Evolutionary conservation across 2,329 filamentous ascomycete genomes (phyloP), one percentile per base, ranked within the genome.

Genomic region (Leptographium wingfieldii): DNA sequence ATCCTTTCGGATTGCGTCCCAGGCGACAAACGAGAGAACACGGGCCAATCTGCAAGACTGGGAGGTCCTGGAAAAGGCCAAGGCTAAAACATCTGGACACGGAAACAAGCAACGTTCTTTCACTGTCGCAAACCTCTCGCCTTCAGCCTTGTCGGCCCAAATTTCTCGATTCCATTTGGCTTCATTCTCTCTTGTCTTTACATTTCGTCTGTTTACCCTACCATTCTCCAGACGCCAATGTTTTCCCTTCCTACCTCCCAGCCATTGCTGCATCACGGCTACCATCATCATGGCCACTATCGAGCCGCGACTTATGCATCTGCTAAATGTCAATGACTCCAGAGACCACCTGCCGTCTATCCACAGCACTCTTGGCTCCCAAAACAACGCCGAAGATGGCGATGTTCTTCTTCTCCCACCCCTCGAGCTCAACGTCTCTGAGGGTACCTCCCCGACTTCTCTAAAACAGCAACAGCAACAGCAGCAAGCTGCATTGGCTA

Each of bases 221-320:
- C 40, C 40, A 22, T 31, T 62, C 63, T 60, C 59, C 57, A 62
- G 56, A 59, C 65, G 68, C 72, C 69, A 72, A 77, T 77, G 74
- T 63, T 25, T 33, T 27, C 56, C 61, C 55, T 60, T 52, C 48
- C 58, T 40, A 46, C 48, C 46, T 35, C 71, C 62, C 64, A 64
- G 63, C 68, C 68, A 66, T 66, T 67, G 64, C 65, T 68, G 65
- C 76, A 81, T 71, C 72, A 82, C 83, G 80, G 80, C 80, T 67
- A 84, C 80, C 68, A 84, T 84, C 73, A 63, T 55, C 54, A 83
- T 83, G 80, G 80, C 81, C 66, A 85, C 81, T 68, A 85, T 85
- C 73, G 83, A 86, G 77, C 83, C 83, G 68, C 80, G 82, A 68
- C 76, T 86, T 65, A 86, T 85, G 69, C 81, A 85, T 69, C 73